Evolutionary conservation across 495 filamentous ascomycete species (phyloP), one percentile per base, ranked within the genome.

Genomic region (Neurospora tetrasperma): DNA sequence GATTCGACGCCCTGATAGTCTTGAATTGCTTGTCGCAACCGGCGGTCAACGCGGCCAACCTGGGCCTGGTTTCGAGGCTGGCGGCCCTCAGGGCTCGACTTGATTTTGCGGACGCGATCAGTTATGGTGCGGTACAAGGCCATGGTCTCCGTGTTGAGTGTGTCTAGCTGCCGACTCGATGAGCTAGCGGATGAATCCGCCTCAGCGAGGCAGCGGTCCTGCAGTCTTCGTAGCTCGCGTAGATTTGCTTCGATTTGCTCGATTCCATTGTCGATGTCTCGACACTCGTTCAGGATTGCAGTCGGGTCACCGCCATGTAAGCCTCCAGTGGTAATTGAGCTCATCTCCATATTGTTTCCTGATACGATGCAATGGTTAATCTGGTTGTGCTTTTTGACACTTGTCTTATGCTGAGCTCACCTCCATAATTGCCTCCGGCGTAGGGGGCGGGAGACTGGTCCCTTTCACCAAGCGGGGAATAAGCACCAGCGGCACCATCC

Each of bases 241-340:
- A 93, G 86, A 72, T 88, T 88, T 71, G 76, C 82, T 78, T 97
- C 89, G 71, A 97, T 87, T 72, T 87, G 84, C 75, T 94, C 89
- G 74, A 98, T 92, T 43, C 88, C 91, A 69, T 87, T 85, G 81
- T 91, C 89, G 82, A 97, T 90, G 48, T 91, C 88, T 27, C 87
- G 85, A 84, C 93, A 93, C 79, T 96, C 91, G 82, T 96, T 91
- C 68, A 98, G 86, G 76, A 96, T 89, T 48, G 88, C 86, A 77
- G 90, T 93, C 31, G 92, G 89, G 74, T 90, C 89, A 72, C 75
- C 75, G 69, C 79, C 81, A 72, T 83, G 81, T 66, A 82, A 79
- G 59, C 80, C 75, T 10, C 81, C 82, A 27, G 12, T 16, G 54
- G 35, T 73, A 8, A 92, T 81, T 38, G 89, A 84, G 48, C 81